Base-by-base conservation (phyloP, 768 basidiomycete species). In the Tylopilus plumbeoviolaceoides region DNA sequence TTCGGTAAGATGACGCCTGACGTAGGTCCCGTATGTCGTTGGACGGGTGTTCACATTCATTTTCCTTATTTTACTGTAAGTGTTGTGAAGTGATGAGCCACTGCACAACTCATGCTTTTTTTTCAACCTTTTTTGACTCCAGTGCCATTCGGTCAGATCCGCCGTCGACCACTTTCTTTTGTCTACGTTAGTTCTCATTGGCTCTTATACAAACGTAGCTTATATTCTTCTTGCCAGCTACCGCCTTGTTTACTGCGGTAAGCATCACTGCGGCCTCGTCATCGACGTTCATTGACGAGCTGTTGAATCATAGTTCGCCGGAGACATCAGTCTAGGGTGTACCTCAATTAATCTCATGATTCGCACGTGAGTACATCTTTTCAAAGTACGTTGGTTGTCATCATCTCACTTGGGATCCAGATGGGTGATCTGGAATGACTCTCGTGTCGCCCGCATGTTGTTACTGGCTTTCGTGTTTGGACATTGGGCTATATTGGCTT, bases 341-440 rank as follows among this genome's bases (percentile, higher is more conserved):
- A 12, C 46, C 41, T 68, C 68, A 0, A 51, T 47, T 18, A 70
- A 70, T 44, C 18, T 68, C 42, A 60, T 70, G 58, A 54, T 70
- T 48, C 63, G 68, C 47, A 59, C 62, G 68, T 68, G 48, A 50
- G 66, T 48, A 30, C 8, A 7, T 7, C 9, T 42, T 3, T 31
- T 18, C 3, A 8, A 0, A 20, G 6, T 36, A 25, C 20, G 1
- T 36, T 7, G 7, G 2, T 10, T 20, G 7, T 25, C 39, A 8
- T 12, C 1, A 7, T 44, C 41, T 57, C 31, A 47, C 44, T 18
- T 51, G 15, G n/a, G n/a, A 18, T 12, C 10, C 39, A 69, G 68
- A 53, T 67, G 68, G 65, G 44, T 63, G 28, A 57, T 67, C 41
- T 67, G 68, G 66, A 67, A 44, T 35, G 48, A 43, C 9, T 54